Evolutionary conservation across 306 rosid species (phyloP).

Genomic region (Ormosia semicastrata): DNA sequence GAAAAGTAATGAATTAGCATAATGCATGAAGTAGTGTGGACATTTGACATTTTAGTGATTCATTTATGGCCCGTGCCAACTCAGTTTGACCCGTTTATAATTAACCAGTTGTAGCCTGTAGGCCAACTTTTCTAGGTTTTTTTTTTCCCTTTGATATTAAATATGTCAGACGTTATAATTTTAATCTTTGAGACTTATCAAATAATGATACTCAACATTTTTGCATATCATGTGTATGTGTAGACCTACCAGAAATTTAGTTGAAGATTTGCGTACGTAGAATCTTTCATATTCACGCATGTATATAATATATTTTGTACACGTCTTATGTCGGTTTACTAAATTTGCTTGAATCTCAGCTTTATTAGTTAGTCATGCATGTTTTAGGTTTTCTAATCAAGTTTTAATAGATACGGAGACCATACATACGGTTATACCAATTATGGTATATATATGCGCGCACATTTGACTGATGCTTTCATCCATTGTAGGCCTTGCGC

Average conservation of each 20-base stretch:
- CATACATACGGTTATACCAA: background rate
- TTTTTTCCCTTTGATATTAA: too few species aligned
- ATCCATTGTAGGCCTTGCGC: background rate
- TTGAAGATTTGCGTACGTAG: background rate
- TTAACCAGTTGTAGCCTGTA: too few species aligned
- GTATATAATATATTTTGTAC: background rate
- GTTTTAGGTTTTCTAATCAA: background rate
- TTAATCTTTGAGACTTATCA: too few species aligned
- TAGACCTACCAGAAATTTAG: background rate
- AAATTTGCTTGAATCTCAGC: background rate
- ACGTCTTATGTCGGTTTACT: background rate
- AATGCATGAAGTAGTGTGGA: too few species aligned
- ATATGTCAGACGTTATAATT: too few species aligned
- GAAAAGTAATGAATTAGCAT: too few species aligned
- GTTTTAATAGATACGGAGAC: background rate
- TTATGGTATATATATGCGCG: background rate
- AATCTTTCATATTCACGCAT: background rate
- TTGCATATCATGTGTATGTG: background rate
- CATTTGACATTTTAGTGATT: too few species aligned
- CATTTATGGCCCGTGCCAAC: too few species aligned
- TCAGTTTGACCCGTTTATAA: too few species aligned
- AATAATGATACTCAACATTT: too few species aligned
- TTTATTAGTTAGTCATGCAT: background rate
- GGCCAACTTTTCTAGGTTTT: too few species aligned
- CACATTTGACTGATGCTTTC: background rate